phyloP scores from a whole-genome alignment of 805 yeast genomes.

The Kuraishia piskuri region DNA sequence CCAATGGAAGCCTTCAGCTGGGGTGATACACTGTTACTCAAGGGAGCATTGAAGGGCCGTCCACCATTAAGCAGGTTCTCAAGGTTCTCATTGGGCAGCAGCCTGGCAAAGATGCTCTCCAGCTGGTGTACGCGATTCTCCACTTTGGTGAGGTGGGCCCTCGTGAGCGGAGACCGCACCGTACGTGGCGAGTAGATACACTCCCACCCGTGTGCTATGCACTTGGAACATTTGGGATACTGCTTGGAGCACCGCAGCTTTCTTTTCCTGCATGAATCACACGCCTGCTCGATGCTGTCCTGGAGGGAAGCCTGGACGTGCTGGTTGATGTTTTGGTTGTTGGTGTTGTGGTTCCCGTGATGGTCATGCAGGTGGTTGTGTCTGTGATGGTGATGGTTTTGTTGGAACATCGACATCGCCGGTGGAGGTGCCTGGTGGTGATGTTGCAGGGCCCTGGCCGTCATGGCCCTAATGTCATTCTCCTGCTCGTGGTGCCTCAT shows the following conservation, averaged over 20 bases:
- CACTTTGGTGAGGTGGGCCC: constrained; percentile 72
- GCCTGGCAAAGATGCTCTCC: constrained; percentile 32
- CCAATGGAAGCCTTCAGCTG: not conserved
- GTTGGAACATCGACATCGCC: not conserved
- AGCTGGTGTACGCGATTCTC: constrained; percentile 46
- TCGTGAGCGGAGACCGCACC: constrained; percentile 71
- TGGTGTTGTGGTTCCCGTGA: not conserved
- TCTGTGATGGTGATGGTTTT: not conserved
- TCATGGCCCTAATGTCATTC: not conserved
- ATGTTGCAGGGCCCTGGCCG: not conserved
- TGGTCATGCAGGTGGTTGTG: not conserved
- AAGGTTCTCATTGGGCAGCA: constrained; percentile 37
- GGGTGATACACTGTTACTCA: not conserved
- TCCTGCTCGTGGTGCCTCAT: not conserved
- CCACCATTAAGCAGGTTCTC: constrained; percentile 20
- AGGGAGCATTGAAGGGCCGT: not conserved
- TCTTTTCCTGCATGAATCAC: constrained; percentile 78
- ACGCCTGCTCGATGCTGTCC: constrained; percentile 43
- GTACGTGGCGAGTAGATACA: constrained; percentile 75
- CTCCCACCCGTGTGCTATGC: constrained; percentile 61
- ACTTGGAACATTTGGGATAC: constrained; percentile 67
- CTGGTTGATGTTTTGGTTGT: not conserved
- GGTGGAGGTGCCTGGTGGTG: not conserved
- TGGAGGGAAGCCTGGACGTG: not conserved
- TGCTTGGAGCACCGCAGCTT: constrained; percentile 78